Base-by-base conservation (phyloP, 1,139 yeast species). In the Diutina pseudorugosa region DNA sequence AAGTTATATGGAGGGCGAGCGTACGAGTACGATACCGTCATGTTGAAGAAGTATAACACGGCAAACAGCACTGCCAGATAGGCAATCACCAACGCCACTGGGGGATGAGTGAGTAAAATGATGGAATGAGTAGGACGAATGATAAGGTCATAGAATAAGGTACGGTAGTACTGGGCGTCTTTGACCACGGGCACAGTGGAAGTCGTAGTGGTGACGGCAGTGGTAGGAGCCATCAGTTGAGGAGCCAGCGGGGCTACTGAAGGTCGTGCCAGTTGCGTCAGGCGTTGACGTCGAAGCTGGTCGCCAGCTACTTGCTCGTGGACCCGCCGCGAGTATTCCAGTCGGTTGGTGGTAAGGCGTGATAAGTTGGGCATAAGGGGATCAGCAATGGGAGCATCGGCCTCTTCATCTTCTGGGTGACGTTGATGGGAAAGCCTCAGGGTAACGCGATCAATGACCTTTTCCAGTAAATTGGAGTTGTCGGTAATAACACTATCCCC, bases 31-130 rank as follows among this genome's bases (percentile, higher is more conserved):
- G 91, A 77, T 47, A 89, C 71, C 9, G 94, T 76, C 77, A 88
- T 75, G 68, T 88, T 89, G 62, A 87, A 78, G 58, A 85, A 81
- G 64, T 86, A 88, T 25, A 86, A 69, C 21, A 79, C 77, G 8
- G 83, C 83, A 66, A 87, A 87, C 52, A 86, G 77, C 19, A 83
- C 75, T 1, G 86, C 80, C 1, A 91, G 81, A 63, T 80, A 86
- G 1, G 72, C 60, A 51, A 86, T 76, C 7, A 89, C 80, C 48
- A 86, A 66, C 0, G 77, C 65, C 16, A 88, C 91, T 0, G 95
- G 94, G 0, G 95, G 95, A 61, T 84, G 83, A 52, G 70, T 66
- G 33, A 85, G 65, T 54, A 85, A 73, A 2, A 71, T 70, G 25
- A 80, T 62, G 66, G 81, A 64, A 70, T 82, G 68, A 65, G 66